Evolutionary conservation across 1,284 basidiomycete genomes (phyloP), one percentile per base, ranked within the genome.

Genomic region (Cryptococcus sp.): DNA sequence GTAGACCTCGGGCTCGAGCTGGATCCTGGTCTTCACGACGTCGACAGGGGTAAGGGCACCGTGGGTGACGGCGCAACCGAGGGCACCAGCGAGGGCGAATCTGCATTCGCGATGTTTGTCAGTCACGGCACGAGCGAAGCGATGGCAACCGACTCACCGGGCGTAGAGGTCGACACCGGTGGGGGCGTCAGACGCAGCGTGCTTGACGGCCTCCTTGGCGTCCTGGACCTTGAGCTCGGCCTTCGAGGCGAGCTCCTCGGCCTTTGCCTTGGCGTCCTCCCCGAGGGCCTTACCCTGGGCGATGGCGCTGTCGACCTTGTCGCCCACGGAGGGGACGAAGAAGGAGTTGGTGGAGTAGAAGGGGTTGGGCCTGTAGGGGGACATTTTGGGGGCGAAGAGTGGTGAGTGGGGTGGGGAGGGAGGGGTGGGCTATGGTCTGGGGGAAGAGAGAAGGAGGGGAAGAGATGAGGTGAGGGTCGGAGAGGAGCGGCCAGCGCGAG

Each of bases 1-100:
- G 81, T 82, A 82, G 53, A 77, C 75, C 71, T 76, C 72, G 59
- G 78, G 75, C 79, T 86, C 69, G 50, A 91, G 91, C 87, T 97
- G 93, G 87, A 97, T 96, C 82, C 94, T 91, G 78, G 93, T 96
- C 83, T 97, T 96, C 72, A 90, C 88, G 68, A 94, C 91, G 82
- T 95, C 91, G 69, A 95, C 85, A 61, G 91, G 91, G 43, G 91
- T 94, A 71, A 93, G 86, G 70, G 87, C 90, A 59, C 92, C 93
- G 79, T 97, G 93, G 67, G 93, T 96, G 77, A 93, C 57, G 80
- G 92, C 91, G 73, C 93, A 97, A 62, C 93, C 91, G 67, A 95
- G 83, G 66, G 85, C 84, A 85, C 93, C 92, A 72, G 91, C 92
- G 63, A 97, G 72, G 62, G 80, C 80, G 77, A 82, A 81, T 58